phyloP scores from a whole-genome alignment of 345 rosid species.

The Nephelium lappaceum region DNA sequence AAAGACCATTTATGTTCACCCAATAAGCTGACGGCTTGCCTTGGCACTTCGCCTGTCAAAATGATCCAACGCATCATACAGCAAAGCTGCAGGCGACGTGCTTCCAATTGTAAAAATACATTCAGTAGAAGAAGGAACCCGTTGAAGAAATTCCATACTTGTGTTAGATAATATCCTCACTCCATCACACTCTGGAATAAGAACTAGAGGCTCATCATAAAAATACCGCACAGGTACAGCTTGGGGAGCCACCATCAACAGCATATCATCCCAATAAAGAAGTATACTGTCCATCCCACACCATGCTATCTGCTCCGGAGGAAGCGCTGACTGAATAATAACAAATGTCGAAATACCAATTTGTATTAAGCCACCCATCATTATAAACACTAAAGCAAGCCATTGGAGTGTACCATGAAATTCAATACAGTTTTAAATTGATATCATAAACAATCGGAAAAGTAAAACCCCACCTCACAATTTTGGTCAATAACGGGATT shows the following conservation, averaged over 20 bases:
- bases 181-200: slow-evolving; percentile 96
- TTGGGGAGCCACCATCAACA: slow-evolving; percentile 92
- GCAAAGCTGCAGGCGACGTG: slow-evolving; percentile 89
- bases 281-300: slow-evolving; percentile 95
- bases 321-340: slow-evolving; percentile 76
- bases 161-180: slow-evolving; percentile 90
- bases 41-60: slow-evolving; percentile 95
- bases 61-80: slow-evolving; percentile 96
- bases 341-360: slow-evolving; percentile 7
- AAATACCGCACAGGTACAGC: slow-evolving; percentile 81
- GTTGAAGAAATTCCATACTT: slow-evolving; percentile 86
- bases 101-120: slow-evolving; percentile 96
- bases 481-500: slow-evolving; percentile 54
- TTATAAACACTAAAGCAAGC: background rate
- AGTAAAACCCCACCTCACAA: slow-evolving; percentile 63
- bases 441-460: background rate
- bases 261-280: slow-evolving; percentile 91
- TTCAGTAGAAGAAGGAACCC: slow-evolving; percentile 95
- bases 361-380: background rate
- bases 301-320: slow-evolving; percentile 97
- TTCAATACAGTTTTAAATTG: background rate
- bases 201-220: slow-evolving; percentile 84
- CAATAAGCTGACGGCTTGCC: slow-evolving; percentile 42
- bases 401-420: background rate
- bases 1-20: slow-evolving; percentile 4